These are phyloP conservation scores for Plasmodium inui DNA, from an alignment of 169 alveolate species.

Conservation along the genomic window DNA sequence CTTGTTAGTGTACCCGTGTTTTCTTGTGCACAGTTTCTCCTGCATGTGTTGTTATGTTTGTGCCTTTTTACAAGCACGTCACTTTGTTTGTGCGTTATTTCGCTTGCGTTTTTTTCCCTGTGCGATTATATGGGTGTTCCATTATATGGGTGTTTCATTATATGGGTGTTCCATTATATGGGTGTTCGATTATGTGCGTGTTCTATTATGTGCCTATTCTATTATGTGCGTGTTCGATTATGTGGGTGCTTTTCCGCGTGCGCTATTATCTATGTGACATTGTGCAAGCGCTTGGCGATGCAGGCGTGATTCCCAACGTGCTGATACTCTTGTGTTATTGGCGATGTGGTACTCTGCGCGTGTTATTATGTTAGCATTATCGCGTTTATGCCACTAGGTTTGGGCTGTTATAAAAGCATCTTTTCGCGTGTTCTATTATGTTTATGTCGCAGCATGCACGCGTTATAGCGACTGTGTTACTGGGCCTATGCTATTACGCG, in stretches of 20 bases:
- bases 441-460: neutral
- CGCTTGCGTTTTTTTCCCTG: neutral
- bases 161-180: too few relatives aligned
- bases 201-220: too few relatives aligned
- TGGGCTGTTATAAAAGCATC: too few relatives aligned
- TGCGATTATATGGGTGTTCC: too few relatives aligned
- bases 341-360: too few relatives aligned
- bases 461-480: neutral
- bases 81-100: neutral
- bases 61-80: neutral
- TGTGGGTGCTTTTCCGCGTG: neutral
- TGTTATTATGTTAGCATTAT: too few relatives aligned
- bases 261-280: neutral
- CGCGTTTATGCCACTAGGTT: too few relatives aligned
- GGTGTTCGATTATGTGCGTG: neutral
- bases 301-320: too few relatives aligned
- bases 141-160: too few relatives aligned
- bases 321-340: too few relatives aligned
- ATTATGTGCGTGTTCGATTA: too few relatives aligned
- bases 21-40: neutral
- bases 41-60: neutral
- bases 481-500: neutral
- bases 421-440: too few relatives aligned
- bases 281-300: neutral
- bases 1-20: neutral